Base-by-base conservation (phyloP, 257 asterid genomes). In the Asclepias syriaca region DNA sequence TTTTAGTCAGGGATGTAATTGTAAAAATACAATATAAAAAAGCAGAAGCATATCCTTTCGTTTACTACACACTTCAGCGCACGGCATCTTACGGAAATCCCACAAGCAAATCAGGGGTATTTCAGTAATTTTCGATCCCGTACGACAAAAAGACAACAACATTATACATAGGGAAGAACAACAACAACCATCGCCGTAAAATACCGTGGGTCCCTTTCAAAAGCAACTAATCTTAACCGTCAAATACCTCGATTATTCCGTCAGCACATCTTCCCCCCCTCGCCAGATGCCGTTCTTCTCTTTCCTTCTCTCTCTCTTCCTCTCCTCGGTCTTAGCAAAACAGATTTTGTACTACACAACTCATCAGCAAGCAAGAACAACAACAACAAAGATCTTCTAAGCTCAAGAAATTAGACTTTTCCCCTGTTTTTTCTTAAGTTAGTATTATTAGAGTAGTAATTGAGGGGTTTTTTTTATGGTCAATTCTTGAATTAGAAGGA, bases 171-270 rank as follows among this genome's bases (percentile, higher is more conserved):
- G 65, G 22, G 39, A 34, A 34, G 5, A 34, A 34, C 39, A 55
- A 70, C 55, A 70, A 54, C 65, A 1, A 54, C 53, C 34, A 18
- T n/a, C 49, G 65, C 74, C 51, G 74, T 49, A 59, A 72, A 48
- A 48, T 66, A 29, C 54, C 66, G 65, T 54, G 70, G 71, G 71
- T 54, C 54, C 32, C 54, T 22, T 2, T 39, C 40, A n/a, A 24
- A 68, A 69, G 69, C 8, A 50, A 77, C 79, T 75, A 77, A 81
- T 81, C 82, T 32, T 4, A 57, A 29, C 87, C 87, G 84, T 81
- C 64, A 10, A 74, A 70, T 19, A 0, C 16, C 11, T 75, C 49
- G 77, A 70, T 72, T 70, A 66, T 71, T 74, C 72, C 80, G 72
- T 81, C 79, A 78, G 68, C 70, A 16, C n/a, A 18, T 13, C 54